Percentiles rank a stretch among this genome's conserved stretches.
Conservation (phyloP, 441 rosid genomes). For the Rhodomyrtus psidioides region DNA sequence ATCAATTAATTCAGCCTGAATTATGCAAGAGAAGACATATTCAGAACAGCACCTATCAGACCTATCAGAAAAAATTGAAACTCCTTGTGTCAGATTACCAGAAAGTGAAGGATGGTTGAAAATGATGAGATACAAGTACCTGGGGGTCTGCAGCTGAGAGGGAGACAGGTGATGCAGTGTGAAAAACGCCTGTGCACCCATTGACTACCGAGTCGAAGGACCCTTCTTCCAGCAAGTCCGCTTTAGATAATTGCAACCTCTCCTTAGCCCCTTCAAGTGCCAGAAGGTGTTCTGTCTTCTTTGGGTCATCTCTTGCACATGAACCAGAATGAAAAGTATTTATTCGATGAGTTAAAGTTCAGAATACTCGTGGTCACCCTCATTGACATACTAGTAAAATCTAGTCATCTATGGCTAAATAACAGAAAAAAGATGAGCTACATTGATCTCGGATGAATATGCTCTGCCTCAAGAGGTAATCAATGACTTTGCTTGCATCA, state of each 20-base stretch:
- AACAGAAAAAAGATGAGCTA: not conserved
- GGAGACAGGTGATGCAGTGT: conserved; percentile 36
- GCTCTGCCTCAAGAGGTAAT: not conserved
- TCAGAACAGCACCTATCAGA: not conserved
- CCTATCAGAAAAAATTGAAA: not conserved
- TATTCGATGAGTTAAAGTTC: not conserved
- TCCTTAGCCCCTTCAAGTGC: conserved; percentile 33
- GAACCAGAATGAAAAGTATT: not conserved
- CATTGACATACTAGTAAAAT: not conserved
- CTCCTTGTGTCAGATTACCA: not conserved
- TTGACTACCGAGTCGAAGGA: conserved; percentile 28
- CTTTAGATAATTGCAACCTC: conserved; percentile 16
- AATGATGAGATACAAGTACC: not conserved
- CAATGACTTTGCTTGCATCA: not conserved
- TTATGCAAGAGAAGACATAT: not conserved
- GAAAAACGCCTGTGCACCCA: conserved; percentile 47
- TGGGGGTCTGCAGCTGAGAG: conserved; percentile 13
- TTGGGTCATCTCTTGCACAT: conserved; percentile 17
- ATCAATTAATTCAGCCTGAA: not conserved
- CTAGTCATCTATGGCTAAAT: not conserved
- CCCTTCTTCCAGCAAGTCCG: conserved; percentile 37
- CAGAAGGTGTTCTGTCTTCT: conserved; percentile 24
- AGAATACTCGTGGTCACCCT: not conserved
- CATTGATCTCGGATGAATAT: not conserved
- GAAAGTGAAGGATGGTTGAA: too few relatives aligned